phyloP scores from a whole-genome alignment of 208 protist species.

The Crithidia expoeki region DNA sequence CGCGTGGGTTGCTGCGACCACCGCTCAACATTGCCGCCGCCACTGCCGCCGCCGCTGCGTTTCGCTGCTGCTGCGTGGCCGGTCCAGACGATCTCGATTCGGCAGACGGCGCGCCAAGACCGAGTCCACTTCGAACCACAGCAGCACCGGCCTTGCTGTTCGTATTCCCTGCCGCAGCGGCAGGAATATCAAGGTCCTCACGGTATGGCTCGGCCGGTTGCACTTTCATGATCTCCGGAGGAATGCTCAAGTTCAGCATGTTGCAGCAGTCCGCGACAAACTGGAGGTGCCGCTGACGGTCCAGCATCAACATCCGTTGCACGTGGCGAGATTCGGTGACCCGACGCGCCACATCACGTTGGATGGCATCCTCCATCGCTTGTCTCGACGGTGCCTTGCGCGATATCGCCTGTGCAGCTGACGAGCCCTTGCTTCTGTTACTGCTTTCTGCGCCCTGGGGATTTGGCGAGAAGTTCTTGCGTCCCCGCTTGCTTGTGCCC shows the following conservation, averaged over 20 bases:
- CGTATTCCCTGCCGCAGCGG: too few relatives aligned
- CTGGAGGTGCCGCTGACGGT: slow-evolving; percentile 74
- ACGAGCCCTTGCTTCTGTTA: neutral
- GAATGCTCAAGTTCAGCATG: slow-evolving; percentile 57
- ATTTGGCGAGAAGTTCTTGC: neutral
- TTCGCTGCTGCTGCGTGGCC: slow-evolving; percentile 3
- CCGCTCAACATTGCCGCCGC: neutral
- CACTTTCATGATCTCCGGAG: slow-evolving; percentile 57
- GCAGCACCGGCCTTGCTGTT: neutral
- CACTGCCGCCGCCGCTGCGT: neutral
- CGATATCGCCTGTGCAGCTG: neutral
- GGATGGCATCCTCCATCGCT: slow-evolving; percentile 51
- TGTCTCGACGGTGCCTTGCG: slow-evolving; percentile 16
- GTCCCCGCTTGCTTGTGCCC: slow-evolving; percentile 5
- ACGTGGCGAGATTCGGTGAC: slow-evolving; percentile 57
- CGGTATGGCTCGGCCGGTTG: slow-evolving; percentile 32
- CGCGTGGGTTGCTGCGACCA: slow-evolving; percentile 1
- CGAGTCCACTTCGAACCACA: neutral
- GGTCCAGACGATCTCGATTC: too few relatives aligned
- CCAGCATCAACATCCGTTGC: slow-evolving; percentile 50
- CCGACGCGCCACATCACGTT: slow-evolving; percentile 55
- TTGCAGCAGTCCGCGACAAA: slow-evolving; percentile 84
- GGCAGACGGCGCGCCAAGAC: too few relatives aligned
- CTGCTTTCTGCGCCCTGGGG: neutral
- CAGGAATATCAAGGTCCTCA: slow-evolving; percentile 2